These are phyloP conservation scores for Leucocoprinus birnbaumii DNA, from an alignment of 768 basidiomycete genomes.

Conservation along the genomic window DNA sequence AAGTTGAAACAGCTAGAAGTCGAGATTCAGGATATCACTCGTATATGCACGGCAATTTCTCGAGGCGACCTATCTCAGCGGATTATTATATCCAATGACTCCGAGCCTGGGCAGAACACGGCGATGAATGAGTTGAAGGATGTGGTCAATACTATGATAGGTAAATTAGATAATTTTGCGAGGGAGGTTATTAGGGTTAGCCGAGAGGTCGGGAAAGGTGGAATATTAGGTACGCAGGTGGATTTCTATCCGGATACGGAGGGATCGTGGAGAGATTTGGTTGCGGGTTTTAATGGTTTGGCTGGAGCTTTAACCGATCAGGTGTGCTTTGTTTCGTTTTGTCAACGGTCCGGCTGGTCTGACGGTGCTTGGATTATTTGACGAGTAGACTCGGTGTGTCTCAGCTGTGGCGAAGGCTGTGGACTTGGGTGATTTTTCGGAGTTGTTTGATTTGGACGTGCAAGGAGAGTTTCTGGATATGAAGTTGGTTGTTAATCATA, in stretches of 20 bases:
- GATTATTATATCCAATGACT: constrained; percentile 71
- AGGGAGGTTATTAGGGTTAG: constrained; percentile 86
- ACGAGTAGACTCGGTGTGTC: constrained; percentile 42
- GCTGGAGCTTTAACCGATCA: constrained; percentile 79
- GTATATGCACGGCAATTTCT: constrained; percentile 76
- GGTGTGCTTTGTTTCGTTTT: constrained; percentile 56
- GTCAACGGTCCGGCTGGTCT: too few relatives aligned
- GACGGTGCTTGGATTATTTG: too few relatives aligned
- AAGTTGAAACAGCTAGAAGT: constrained; percentile 75
- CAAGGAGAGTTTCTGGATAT: constrained; percentile 90
- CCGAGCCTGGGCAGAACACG: constrained; percentile 66
- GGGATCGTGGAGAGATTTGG: constrained; percentile 87
- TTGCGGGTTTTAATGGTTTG: constrained; percentile 79
- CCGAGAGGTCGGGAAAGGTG: constrained; percentile 83
- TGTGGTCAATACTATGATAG: constrained; percentile 61
- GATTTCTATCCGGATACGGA: constrained; percentile 87
- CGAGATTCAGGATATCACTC: constrained; percentile 74
- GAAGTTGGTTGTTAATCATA: constrained; percentile 61
- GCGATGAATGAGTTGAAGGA: constrained; percentile 78
- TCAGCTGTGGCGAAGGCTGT: constrained; percentile 94
- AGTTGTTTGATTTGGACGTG: constrained; percentile 90
- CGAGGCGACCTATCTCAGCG: constrained; percentile 68
- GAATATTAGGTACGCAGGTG: constrained; percentile 86
- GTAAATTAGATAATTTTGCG: constrained; percentile 80
- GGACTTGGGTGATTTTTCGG: constrained; percentile 83